Conservation (phyloP, 163 green algal species). For the Smithsoniella earleae region DNA sequence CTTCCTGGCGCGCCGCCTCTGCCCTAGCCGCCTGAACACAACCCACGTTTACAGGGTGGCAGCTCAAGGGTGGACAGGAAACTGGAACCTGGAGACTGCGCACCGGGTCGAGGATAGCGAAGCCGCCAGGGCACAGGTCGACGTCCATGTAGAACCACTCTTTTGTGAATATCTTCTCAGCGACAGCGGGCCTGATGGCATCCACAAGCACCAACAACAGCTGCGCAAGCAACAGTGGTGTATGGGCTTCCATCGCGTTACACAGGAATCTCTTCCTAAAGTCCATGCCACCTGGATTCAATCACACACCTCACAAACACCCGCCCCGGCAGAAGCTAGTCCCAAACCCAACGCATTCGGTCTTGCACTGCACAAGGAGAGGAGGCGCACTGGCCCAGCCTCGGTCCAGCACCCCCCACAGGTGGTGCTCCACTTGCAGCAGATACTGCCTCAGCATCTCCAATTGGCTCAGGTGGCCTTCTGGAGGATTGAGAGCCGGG, state of each 20-base stretch:
- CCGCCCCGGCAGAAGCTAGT: no score
- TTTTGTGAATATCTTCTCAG: neutral
- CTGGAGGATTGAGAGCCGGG: slow-evolving; percentile 10
- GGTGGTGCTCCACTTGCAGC: slow-evolving; percentile 23
- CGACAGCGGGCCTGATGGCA: neutral
- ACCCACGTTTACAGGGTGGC: neutral
- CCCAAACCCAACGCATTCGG: no score
- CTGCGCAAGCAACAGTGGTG: slow-evolving; percentile 9
- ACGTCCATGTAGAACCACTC: slow-evolving; percentile 25
- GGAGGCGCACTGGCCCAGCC: neutral
- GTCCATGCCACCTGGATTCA: neutral
- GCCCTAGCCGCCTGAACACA: slow-evolving; percentile 12
- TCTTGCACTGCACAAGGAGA: neutral
- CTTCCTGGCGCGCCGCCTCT: neutral
- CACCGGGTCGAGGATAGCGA: slow-evolving; percentile 28
- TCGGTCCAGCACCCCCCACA: slow-evolving; percentile 25
- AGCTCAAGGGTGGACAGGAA: neutral
- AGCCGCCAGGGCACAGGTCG: slow-evolving; percentile 8
- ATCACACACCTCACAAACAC: neutral
- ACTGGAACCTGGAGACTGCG: neutral
- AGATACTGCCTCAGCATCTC: slow-evolving; percentile 23
- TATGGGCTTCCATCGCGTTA: neutral
- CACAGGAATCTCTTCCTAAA: slow-evolving; percentile 6
- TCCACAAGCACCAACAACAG: slow-evolving; percentile 8
- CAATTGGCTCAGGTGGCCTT: neutral